Conservation (phyloP, 2,329 filamentous ascomycete species). For the Nemania sp. region DNA sequence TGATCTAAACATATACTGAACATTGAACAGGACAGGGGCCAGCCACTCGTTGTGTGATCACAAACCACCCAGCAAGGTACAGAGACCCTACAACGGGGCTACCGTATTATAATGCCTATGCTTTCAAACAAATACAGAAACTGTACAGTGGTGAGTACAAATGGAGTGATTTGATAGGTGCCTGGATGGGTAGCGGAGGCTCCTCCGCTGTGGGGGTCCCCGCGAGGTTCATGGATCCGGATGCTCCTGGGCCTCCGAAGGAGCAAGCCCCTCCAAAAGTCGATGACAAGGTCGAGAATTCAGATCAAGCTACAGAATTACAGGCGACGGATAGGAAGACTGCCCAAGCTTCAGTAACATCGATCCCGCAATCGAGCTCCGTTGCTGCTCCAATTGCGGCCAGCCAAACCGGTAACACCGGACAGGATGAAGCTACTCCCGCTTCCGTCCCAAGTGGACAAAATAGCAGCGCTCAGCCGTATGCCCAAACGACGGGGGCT, state of each 20-base stretch:
- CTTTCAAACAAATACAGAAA: slow-evolving; percentile 80
- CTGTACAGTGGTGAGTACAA: slow-evolving; percentile 73
- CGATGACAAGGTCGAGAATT: too few relatives aligned
- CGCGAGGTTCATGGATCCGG: slow-evolving; percentile 65
- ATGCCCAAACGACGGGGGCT: slow-evolving; percentile 17
- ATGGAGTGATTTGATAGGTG: slow-evolving; percentile 81
- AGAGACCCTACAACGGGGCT: slow-evolving; percentile 83
- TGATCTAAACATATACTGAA: slow-evolving; percentile 23
- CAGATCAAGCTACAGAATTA: slow-evolving; percentile 3
- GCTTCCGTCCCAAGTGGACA: background rate
- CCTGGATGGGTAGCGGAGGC: slow-evolving; percentile 74
- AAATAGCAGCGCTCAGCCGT: background rate
- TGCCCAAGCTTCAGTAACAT: background rate
- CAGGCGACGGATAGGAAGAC: background rate
- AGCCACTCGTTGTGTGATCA: slow-evolving; percentile 74
- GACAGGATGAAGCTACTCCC: background rate
- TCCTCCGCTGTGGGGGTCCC: slow-evolving; percentile 77
- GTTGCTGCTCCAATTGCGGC: background rate
- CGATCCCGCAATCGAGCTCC: background rate
- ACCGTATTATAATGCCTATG: slow-evolving; percentile 76
- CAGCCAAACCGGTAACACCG: background rate
- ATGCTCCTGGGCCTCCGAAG: slow-evolving; percentile 38
- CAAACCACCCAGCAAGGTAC: slow-evolving; percentile 78
- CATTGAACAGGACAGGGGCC: slow-evolving; percentile 51
- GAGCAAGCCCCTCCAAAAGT: slow-evolving; percentile 27